Conservation (phyloP, 1,139 yeast genomes). For the Candida dubliniensis region DNA sequence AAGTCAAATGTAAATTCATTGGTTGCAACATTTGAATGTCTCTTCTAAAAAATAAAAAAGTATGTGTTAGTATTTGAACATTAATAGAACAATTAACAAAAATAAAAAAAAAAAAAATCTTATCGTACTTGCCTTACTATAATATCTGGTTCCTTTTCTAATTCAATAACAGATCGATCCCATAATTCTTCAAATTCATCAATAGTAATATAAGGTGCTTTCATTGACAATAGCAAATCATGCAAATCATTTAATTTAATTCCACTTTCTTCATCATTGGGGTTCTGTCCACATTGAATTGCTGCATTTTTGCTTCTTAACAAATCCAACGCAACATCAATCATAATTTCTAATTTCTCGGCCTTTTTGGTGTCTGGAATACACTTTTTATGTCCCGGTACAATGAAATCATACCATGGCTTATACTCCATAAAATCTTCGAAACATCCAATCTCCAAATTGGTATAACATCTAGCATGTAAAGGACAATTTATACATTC, state of each 20-base stretch:
- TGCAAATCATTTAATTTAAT: constrained; percentile 55
- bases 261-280: constrained; percentile 51
- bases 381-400: constrained; percentile 51
- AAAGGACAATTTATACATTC: constrained; percentile 75
- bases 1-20: constrained; percentile 23
- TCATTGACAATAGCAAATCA: constrained; percentile 56
- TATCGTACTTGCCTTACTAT: constrained; percentile 68
- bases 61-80: constrained; percentile 18
- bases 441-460: constrained; percentile 62
- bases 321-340: constrained; percentile 64
- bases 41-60: constrained; percentile 29
- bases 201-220: constrained; percentile 59
- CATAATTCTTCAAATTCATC: constrained; percentile 83
- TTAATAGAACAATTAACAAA: not conserved
- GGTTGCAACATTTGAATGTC: constrained; percentile 27
- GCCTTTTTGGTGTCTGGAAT: constrained; percentile 76
- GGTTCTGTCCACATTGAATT: constrained; percentile 60
- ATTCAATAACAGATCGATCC: constrained; percentile 62
- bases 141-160: constrained; percentile 73
- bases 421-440: constrained; percentile 60
- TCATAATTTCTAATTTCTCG: constrained; percentile 65
- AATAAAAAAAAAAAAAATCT: constrained; percentile 4
- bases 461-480: constrained; percentile 72
- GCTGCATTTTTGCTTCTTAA: constrained; percentile 71
- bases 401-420: constrained; percentile 65